Percentiles rank a stretch among this genome's conserved stretches.
Evolutionary conservation across 2,329 filamentous ascomycete species (phyloP).

Genomic region (Cytospora schulzeri): DNA sequence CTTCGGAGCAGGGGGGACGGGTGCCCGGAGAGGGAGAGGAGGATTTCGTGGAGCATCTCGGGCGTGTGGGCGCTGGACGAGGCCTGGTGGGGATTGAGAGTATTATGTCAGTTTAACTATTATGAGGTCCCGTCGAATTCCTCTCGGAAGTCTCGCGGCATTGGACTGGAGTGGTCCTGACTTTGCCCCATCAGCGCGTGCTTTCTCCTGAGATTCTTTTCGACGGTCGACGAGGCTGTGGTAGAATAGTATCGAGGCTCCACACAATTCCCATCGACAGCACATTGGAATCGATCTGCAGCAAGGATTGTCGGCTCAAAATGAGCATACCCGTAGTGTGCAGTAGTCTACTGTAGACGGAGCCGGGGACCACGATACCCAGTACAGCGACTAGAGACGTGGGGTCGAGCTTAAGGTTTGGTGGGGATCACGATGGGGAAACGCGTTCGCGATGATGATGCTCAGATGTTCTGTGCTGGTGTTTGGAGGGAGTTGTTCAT

Average conservation of each 20-base stretch:
- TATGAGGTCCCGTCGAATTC: neutral
- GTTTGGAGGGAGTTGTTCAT: neutral
- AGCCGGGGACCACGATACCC: too few species aligned
- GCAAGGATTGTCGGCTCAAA: slow-evolving; percentile 1
- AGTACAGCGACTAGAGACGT: slow-evolving; percentile 5
- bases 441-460: slow-evolving; percentile 7
- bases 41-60: slow-evolving; percentile 94
- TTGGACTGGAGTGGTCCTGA: slow-evolving; percentile 14
- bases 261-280: slow-evolving; percentile 28
- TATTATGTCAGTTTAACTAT: slow-evolving; percentile 16
- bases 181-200: slow-evolving; percentile 22
- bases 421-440: slow-evolving; percentile 2
- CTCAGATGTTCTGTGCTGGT: neutral
- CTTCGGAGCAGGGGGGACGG: slow-evolving; percentile 80
- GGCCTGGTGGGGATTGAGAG: slow-evolving; percentile 3
- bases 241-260: slow-evolving; percentile 26
- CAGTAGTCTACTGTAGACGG: neutral
- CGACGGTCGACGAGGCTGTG: slow-evolving; percentile 22
- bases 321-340: neutral
- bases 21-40: slow-evolving; percentile 93
- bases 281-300: slow-evolving; percentile 20
- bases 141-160: neutral
- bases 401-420: slow-evolving; percentile 11
- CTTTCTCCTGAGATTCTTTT: slow-evolving; percentile 4
- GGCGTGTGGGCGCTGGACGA: slow-evolving; percentile 2